Base-by-base conservation (phyloP, 306 rosid species). In the Casuarina equisetifolia region DNA sequence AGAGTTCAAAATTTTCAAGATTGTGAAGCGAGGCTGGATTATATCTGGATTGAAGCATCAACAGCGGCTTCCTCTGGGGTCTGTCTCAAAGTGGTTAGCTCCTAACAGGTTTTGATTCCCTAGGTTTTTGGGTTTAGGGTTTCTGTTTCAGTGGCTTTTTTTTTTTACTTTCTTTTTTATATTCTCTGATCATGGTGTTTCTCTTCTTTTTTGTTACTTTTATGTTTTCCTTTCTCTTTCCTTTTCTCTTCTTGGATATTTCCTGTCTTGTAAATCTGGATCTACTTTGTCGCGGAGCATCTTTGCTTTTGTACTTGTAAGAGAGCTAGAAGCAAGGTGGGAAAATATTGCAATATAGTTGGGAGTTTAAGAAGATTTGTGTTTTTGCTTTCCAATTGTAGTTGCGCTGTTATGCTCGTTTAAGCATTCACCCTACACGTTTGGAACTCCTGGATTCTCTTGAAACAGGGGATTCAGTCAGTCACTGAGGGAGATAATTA, bases 301-400 rank as follows among this genome's bases (percentile, higher is more conserved):
- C 80, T 79, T 79, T 82, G 70, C 86, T 79, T 78, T 85, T 89
- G 83, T 87, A 80, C 75, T 88, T 80, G 84, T 81, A 75, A 82
- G 92, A 77, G 89, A 83, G 92, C 88, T 88, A 87, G 94, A 84
- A 85, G 89, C 93, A 89, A 87, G 97, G 86, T 88, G 90, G 97
- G 97, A 80, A 88, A 83, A 86, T 88, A 87, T 80, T 87, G 86
- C 90, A 89, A 85, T 90, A 90, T 88, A 90, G 88, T 82, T 83
- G 53, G 75, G 84, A 16, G 81, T 85, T 84, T 74, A 72, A 51
- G 49, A 74, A 63, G 59, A 79, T 61, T 79, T 55, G 25, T 53
- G 50, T 63, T 25, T 59, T 9, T 59, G 8, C 77, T 58, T 67
- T 42, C 76, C 50, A 6, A 36, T 11, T 74, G 72, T 40, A 38